These are phyloP conservation scores for Trichomonas vaginalis DNA, from an alignment of 208 protist genomes.

Conservation along the genomic window DNA sequence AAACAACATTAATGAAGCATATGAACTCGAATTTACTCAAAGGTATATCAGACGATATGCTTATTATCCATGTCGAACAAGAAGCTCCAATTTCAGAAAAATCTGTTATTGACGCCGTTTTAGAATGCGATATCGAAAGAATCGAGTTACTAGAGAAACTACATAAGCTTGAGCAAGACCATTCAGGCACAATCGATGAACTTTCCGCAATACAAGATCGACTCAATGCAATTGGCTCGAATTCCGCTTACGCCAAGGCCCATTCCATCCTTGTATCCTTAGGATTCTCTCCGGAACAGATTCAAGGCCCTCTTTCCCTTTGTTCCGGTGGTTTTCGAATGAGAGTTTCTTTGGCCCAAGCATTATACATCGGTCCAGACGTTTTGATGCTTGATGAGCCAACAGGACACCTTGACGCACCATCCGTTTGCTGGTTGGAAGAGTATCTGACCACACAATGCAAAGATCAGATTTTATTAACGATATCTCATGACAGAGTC, in stretches of 20 bases:
- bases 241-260: background rate
- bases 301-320: background rate
- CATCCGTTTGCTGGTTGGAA: constrained; percentile 3
- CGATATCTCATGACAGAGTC: constrained; percentile 29
- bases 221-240: background rate
- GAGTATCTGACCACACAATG: background rate
- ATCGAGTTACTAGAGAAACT: background rate
- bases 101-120: background rate
- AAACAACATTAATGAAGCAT: constrained; percentile 12
- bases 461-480: background rate
- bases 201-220: background rate
- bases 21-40: background rate
- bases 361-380: constrained; percentile 31
- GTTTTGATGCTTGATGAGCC: constrained; percentile 25
- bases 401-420: constrained; percentile 14
- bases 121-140: background rate
- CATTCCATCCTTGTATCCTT: background rate
- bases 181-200: background rate
- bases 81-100: background rate
- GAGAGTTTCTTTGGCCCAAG: constrained; percentile 11
- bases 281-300: background rate
- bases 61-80: constrained; percentile 7
- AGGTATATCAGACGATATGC: background rate
- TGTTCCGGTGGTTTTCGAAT: background rate
- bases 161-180: background rate